phyloP scores from a whole-genome alignment of 306 rosid genomes.

The Cajanus cajan region DNA sequence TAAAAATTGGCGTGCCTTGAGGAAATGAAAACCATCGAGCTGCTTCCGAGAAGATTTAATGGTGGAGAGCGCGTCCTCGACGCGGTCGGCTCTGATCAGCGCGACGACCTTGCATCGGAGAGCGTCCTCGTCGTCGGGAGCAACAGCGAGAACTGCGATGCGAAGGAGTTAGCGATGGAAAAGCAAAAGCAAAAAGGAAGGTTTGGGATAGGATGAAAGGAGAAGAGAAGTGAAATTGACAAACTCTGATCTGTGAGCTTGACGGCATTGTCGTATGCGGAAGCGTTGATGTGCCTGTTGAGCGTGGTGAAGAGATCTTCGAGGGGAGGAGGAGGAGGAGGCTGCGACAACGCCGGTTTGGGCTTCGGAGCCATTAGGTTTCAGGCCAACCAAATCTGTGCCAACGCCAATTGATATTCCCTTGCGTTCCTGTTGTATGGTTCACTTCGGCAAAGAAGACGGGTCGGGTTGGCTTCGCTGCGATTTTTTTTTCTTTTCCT shows the following conservation, averaged over 20 bases:
- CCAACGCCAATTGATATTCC: not conserved
- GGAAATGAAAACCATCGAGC: slow-evolving; percentile 60
- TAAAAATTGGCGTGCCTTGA: slow-evolving; percentile 47
- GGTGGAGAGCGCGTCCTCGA: slow-evolving; percentile 60
- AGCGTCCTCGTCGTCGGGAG: slow-evolving; percentile 81
- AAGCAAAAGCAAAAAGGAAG: not conserved
- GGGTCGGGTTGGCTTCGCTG: slow-evolving; percentile 17
- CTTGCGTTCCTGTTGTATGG: not conserved
- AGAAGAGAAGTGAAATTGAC: not conserved
- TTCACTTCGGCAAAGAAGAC: not conserved
- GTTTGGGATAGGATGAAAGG: not conserved
- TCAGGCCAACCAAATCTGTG: slow-evolving; percentile 5
- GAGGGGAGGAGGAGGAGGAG: slow-evolving; percentile 63
- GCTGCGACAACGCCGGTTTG: slow-evolving; percentile 40
- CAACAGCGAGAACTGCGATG: slow-evolving; percentile 66
- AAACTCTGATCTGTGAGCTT: slow-evolving; percentile 88
- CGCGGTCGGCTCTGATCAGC: slow-evolving; percentile 61
- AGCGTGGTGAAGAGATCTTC: slow-evolving; percentile 88
- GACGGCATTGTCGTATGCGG: slow-evolving; percentile 65
- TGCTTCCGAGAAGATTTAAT: slow-evolving; percentile 51
- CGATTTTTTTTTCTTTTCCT: not conserved
- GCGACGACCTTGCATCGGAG: slow-evolving; percentile 86
- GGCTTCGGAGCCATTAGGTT: slow-evolving; percentile 83
- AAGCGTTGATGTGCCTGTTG: slow-evolving; percentile 63
- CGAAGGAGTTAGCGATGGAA: not conserved